A percentile compares a stretch with the other conserved stretches of the same genome.
These are phyloP conservation scores for Sugiyamaella sp. DNA, from an alignment of 1,139 yeast species.

Conservation along the genomic window DNA sequence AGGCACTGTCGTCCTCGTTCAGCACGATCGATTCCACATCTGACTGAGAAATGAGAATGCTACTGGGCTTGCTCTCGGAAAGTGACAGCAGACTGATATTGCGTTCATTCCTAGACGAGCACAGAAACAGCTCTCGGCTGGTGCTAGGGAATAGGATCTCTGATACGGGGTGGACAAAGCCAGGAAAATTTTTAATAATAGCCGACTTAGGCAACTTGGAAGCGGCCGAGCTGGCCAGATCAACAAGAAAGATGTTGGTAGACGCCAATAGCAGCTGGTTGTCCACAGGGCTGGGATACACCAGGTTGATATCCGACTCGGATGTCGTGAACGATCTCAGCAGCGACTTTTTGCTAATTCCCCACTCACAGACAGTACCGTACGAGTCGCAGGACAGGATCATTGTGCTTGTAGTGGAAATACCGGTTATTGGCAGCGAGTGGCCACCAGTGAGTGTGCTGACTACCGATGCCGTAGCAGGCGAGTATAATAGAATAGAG, in stretches of 20 bases:
- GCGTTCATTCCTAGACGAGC: conserved; percentile 73
- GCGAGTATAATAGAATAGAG: conserved; percentile 64
- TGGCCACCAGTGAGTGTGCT: conserved; percentile 55
- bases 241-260: conserved; percentile 61
- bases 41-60: conserved; percentile 65
- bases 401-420: conserved; percentile 41
- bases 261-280: conserved; percentile 58
- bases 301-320: conserved; percentile 37
- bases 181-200: conserved; percentile 32
- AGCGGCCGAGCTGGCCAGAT: conserved; percentile 35
- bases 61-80: conserved; percentile 38
- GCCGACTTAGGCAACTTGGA: conserved; percentile 20
- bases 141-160: conserved; percentile 24
- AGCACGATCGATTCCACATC: conserved; percentile 53
- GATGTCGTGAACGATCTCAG: conserved; percentile 50
- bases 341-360: conserved; percentile 49
- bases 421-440: conserved; percentile 51
- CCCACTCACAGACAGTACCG: conserved; percentile 70
- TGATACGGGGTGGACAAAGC: conserved; percentile 34
- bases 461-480: conserved; percentile 60
- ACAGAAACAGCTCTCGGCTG: conserved; percentile 24
- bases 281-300: conserved; percentile 41
- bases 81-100: conserved; percentile 72
- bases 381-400: conserved; percentile 65
- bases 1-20: conserved; percentile 45